These are phyloP conservation scores for Pelargonium fulgidum DNA, from an alignment of 441 rosid genomes.

Conservation along the genomic window DNA sequence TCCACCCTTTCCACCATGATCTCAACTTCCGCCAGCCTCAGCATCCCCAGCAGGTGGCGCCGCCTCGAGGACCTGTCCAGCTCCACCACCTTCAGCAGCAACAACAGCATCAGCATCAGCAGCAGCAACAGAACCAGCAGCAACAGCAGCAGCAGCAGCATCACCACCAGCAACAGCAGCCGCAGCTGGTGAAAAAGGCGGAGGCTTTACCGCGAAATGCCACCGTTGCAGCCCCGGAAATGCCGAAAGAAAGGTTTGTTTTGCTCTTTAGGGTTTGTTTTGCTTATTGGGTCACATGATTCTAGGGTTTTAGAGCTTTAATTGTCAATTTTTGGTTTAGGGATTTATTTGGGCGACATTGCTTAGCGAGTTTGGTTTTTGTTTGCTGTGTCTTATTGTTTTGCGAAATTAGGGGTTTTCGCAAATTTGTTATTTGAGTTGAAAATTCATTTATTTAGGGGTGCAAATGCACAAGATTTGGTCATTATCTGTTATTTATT, in stretches of 20 bases:
- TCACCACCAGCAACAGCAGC: slow-evolving; percentile 21
- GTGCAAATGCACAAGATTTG: not conserved
- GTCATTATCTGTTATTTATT: not conserved
- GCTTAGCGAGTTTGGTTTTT: not conserved
- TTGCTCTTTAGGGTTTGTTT: slow-evolving; percentile 11
- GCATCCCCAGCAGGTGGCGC: slow-evolving; percentile 3
- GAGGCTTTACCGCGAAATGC: slow-evolving; percentile 33
- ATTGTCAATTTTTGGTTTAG: slow-evolving; percentile 20
- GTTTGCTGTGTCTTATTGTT: not conserved
- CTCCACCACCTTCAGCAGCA: slow-evolving; percentile 20
- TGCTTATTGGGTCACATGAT: not conserved
- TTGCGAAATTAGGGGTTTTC: not conserved
- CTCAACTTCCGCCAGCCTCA: slow-evolving; percentile 51
- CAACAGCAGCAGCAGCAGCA: slow-evolving; percentile 24
- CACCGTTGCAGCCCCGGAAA: slow-evolving; percentile 23
- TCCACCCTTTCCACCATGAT: slow-evolving; percentile 39
- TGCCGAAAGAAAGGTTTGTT: slow-evolving; percentile 53
- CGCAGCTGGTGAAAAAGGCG: slow-evolving; percentile 16
- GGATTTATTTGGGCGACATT: not conserved
- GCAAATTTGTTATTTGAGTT: not conserved
- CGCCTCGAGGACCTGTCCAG: slow-evolving; percentile 12
- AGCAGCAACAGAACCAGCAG: slow-evolving; percentile 12
- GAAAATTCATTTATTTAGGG: not conserved
- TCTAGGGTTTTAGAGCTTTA: slow-evolving; percentile 19
- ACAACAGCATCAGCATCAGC: slow-evolving; percentile 23